These are phyloP conservation scores for Avicennia marina DNA, from an alignment of 257 asterid species.

Conservation along the genomic window DNA sequence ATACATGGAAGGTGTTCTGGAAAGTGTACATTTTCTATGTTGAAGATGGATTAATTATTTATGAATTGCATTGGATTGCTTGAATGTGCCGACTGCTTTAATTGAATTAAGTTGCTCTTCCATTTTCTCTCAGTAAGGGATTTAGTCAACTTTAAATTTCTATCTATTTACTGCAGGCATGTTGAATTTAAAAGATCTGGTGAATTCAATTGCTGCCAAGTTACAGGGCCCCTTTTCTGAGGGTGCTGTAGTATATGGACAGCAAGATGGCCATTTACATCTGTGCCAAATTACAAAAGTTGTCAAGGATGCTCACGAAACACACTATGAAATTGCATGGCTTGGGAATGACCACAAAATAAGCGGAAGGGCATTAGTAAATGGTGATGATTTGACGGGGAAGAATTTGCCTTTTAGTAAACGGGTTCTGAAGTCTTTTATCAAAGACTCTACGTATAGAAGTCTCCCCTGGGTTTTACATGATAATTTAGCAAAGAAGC, in stretches of 20 bases:
- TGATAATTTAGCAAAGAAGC: slow-evolving; percentile 65
- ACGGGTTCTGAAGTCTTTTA: slow-evolving; percentile 72
- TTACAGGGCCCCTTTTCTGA: slow-evolving; percentile 60
- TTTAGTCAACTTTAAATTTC: slow-evolving; percentile 2
- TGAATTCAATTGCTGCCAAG: slow-evolving; percentile 63
- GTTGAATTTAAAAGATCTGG: slow-evolving; percentile 77
- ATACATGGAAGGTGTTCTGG: no score
- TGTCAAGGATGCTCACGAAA: slow-evolving; percentile 46
- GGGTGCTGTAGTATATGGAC: slow-evolving; percentile 71
- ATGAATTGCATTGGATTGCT: slow-evolving; percentile 12
- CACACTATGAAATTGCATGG: slow-evolving; percentile 77
- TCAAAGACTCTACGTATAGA: slow-evolving; percentile 85
- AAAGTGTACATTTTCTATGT: slow-evolving; percentile 1
- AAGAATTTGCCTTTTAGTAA: slow-evolving; percentile 70
- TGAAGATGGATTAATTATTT: slow-evolving; percentile 1
- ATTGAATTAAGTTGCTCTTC: slow-evolving; percentile 14
- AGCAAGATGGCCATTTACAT: slow-evolving; percentile 52
- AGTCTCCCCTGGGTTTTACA: slow-evolving; percentile 90
- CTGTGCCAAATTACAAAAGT: slow-evolving; percentile 64
- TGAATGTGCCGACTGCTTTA: slow-evolving; percentile 12
- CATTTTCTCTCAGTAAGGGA: slow-evolving; percentile 4
- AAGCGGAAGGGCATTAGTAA: slow-evolving; percentile 44
- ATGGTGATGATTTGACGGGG: slow-evolving; percentile 56
- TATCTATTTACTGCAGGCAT: slow-evolving; percentile 54
- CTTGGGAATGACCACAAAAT: slow-evolving; percentile 50